Evolutionary conservation across 371 early-diverging fungal species (phyloP), one percentile per base, ranked within the genome.

Genomic region (Rhizopus delemar): DNA sequence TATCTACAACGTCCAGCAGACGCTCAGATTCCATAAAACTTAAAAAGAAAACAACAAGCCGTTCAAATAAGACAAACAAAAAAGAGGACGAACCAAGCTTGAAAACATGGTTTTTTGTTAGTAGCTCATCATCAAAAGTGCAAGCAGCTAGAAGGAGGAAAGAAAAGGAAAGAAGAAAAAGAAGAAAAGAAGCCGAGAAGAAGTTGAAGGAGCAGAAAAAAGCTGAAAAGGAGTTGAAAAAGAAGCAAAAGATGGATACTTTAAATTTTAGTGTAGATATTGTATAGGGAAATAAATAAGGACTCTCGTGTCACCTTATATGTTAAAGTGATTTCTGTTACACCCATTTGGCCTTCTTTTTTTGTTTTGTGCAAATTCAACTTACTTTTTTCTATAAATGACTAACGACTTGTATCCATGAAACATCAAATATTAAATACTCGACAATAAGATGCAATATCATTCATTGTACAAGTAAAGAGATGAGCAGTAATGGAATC

Each of bases 221-320:
- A 38, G 39, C 8, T 8, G 13, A 38, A 48, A 48, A 31, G 0
- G 22, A 5, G 4, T 5, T n/a, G 34, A 51, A 33, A n/a, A 15
- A 29, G 28, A 13, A 38, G 50, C 8, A 53, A 31, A 15, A 29
- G 31, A 28, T 48, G 13, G 51, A 55, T 50, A 5, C 39, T 28
- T 50, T 59, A 34, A 52, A 46, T 13, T 59, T 53, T 4, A 66
- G n/a, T 15, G 5, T 8, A 5, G 13, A 43, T 43, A 5, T 43
- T 43, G 43, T 43, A n/a, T 43, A 43, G n/a, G 13, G 43, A 43
- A 15, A 43, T 8, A 43, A 5, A 5, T 22, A 22, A 22, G 22
- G 22, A 22, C 22, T 0, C 22, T 22, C 22, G 22, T 22, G 22
- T 22, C 22, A 22, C 22, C 22, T 22, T 22, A 22, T 22, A 22